Percentiles rank a stretch among this genome's conserved stretches.
These are phyloP conservation scores for Torulaspora indica DNA, from an alignment of 805 yeast species.

Conservation along the genomic window DNA sequence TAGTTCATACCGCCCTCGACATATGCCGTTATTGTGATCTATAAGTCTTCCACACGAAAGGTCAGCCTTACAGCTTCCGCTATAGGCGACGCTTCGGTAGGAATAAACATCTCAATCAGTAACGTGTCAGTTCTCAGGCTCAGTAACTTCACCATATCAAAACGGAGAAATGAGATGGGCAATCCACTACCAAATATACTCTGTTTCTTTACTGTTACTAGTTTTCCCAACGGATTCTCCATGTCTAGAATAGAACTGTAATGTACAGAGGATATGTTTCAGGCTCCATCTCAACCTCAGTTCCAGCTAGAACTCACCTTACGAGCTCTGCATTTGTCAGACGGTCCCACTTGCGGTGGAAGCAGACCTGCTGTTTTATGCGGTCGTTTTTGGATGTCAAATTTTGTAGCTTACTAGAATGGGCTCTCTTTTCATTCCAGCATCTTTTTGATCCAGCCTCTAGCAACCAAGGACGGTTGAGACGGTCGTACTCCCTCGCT, in stretches of 20 bases:
- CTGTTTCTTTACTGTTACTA: no score
- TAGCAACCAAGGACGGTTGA: no score
- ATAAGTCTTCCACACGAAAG: neutral
- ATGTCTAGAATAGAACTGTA: neutral
- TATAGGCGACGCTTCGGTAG: neutral
- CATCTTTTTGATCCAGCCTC: no score
- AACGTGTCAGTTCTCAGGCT: neutral
- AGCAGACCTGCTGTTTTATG: neutral
- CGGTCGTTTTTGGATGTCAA: no score
- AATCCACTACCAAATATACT: constrained; percentile 8
- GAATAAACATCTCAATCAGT: constrained; percentile 2
- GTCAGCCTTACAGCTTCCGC: neutral
- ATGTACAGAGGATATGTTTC: no score
- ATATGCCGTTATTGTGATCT: neutral
- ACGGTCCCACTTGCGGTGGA: neutral
- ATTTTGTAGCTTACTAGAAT: no score
- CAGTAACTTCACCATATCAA: neutral
- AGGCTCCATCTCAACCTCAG: no score
- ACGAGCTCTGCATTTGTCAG: neutral
- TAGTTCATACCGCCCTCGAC: constrained; percentile 1
- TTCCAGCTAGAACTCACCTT: no score
- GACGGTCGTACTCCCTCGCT: no score
- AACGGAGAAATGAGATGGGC: constrained; percentile 6
- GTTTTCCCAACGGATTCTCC: neutral
- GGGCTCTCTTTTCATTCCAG: no score